Base-by-base conservation (phyloP, 2,329 filamentous ascomycete genomes). In the Phialophora tarda region DNA sequence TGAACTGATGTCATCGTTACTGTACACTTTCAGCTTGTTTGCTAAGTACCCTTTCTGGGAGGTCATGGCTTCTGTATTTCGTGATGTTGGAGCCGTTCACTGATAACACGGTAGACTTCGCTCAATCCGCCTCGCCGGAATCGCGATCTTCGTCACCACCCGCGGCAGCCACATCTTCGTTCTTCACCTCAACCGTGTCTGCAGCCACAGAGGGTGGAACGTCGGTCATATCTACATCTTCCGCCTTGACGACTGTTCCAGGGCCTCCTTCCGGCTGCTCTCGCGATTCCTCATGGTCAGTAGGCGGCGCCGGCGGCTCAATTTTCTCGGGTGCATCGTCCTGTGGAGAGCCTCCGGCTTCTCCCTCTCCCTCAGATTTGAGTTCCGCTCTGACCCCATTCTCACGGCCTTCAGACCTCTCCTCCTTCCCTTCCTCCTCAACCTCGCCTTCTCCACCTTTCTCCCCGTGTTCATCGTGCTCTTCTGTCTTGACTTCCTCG, bases 141-240 rank as follows among this genome's bases (percentile, higher is more conserved):
- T 62, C 55, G 21, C 51, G 47, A 28, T 65, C 62, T 51, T 34
- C 48, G 38, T 63, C 54, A 38, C 44, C 53, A 41, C 12, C 24
- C n/a, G 23, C 12, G 12, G 2, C 64, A 14, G 26, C 14, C 5
- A 44, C 38, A 44, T n/a, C 38, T 44, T n/a, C 38, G n/a, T 44
- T 53, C n/a, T 63, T 61, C 32, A 24, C 28, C 21, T 59, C 59
- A 24, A 48, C 66, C 24, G 60, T 26, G 11, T 53, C n/a, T 14
- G 38, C 59, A 11, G 26, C 4, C 17, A 24, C 38, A 51, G 34
- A 30, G 5, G 56, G 55, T 51, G 58, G 30, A 23, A 66, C 23
- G 54, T 69, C 64, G 10, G 38, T 26, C 63, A 66, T 69, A 34
- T 69, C 66, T 10, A 61, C 61, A n/a, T 69, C 66, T 32, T 64